Evolutionary conservation across 129 eudicot genomes (phyloP), one percentile per base, ranked within the genome.

Genomic region (Gnaphalium uliginosum): DNA sequence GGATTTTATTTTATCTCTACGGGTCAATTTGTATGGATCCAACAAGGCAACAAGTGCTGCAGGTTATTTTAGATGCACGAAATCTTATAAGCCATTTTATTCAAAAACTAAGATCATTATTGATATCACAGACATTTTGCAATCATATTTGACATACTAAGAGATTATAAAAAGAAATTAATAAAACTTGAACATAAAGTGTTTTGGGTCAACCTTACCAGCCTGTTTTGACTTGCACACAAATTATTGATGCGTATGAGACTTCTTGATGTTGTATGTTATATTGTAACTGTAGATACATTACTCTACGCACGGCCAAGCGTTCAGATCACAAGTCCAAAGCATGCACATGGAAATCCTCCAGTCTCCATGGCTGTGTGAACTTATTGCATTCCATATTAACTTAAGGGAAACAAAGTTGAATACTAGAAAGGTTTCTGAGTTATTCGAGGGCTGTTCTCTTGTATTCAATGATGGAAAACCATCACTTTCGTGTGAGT

Each of bases 281-380:
- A 43, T 59, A 26, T 22, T 32, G 69, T 29, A 41, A 53, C 29
- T 79, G 73, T 76, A 90, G 98, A 82, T 93, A 77, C 98, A 93
- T 71, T 83, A 86, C 73, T 93, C 93, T 21, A 93, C 87, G 69
- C 97, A 93, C 74, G 98, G 98, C 23, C 96, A 90, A 79, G 91
- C 87, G 41, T 93, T 93, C 77, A 90, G 88, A 79, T 90, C 96
- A 9, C 96, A 87, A 78, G 96, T 87, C 11, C 96, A 90, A 78
- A 87, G 88, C 62, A 88, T 84, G 98, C 92, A 88, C 79, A 69
- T 90, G 79, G 98, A 93, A 81, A 88, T 93, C 75, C 96, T 93
- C 9, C 97, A 90, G 70, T 93, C 98, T 41, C 98, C 98, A 41
- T 93, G 98, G 98, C 89, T 93, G 1, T 88, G 95, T 76, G 98